A percentile compares a stretch with the other conserved stretches of the same genome.
Conservation (phyloP, 495 filamentous ascomycete genomes). For the Hypoxylon trugodes region DNA sequence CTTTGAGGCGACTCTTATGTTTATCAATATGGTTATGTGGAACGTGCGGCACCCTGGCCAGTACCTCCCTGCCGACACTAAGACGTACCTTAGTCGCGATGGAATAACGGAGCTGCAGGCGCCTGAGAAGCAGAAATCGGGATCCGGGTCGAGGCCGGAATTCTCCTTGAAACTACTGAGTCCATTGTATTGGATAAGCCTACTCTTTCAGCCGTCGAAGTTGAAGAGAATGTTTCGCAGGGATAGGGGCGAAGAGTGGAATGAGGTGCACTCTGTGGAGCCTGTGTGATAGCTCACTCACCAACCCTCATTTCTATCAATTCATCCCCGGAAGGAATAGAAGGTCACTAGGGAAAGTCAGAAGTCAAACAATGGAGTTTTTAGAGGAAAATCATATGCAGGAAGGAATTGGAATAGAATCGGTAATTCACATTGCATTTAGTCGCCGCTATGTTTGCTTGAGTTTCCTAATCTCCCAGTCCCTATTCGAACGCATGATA, state of each 20-base stretch:
- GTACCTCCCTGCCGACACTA: conserved; percentile 2
- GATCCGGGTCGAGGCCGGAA: too few relatives aligned
- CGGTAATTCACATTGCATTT: too few relatives aligned
- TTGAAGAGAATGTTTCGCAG: neutral
- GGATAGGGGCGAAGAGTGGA: neutral
- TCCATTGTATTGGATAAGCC: neutral
- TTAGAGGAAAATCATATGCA: neutral
- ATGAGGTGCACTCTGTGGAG: neutral
- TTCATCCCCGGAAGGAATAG: neutral
- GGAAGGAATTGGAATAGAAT: too few relatives aligned
- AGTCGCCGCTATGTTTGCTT: conserved; percentile 4
- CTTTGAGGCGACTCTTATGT: conserved; percentile 5
- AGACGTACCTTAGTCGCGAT: neutral
- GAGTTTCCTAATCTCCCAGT: conserved; percentile 2
- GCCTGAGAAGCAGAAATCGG: neutral
- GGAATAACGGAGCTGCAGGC: neutral
- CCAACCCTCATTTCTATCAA: neutral
- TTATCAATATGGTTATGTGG: conserved; percentile 7
- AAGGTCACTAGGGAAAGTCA: too few relatives aligned
- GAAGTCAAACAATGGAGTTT: too few relatives aligned
- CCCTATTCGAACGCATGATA: conserved; percentile 6
- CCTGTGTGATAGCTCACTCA: neutral
- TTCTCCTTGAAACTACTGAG: too few relatives aligned
- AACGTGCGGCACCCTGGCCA: conserved; percentile 1
- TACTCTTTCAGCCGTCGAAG: neutral